Evolutionary conservation across 1,284 basidiomycete genomes (phyloP).

Genomic region (Neolentinus lepideus): DNA sequence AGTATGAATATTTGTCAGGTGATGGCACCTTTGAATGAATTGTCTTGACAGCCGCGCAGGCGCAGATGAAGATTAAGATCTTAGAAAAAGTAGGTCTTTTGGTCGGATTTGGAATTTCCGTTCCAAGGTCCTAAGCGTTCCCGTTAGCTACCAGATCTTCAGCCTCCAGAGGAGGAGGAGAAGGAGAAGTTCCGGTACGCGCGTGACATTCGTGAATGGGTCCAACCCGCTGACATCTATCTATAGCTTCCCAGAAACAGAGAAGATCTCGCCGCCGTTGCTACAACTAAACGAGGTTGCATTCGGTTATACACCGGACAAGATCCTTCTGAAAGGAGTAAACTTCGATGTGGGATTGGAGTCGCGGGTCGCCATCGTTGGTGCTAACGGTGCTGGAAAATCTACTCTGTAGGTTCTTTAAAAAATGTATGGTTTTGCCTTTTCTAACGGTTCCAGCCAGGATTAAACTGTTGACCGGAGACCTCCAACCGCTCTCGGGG

Average conservation of each 20-base stretch:
- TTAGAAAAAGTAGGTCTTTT: slow-evolving; percentile 70
- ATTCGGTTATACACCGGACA: slow-evolving; percentile 86
- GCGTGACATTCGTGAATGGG: not conserved
- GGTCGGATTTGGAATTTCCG: not conserved
- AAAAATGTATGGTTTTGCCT: not conserved
- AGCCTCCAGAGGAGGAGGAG: slow-evolving; percentile 88
- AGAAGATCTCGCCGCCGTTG: slow-evolving; percentile 96
- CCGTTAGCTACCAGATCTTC: slow-evolving; percentile 76
- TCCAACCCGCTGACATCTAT: not conserved
- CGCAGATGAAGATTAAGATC: slow-evolving; percentile 97
- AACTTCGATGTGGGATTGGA: slow-evolving; percentile 91
- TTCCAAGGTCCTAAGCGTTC: not conserved
- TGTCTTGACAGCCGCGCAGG: slow-evolving; percentile 65
- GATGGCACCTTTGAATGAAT: not conserved
- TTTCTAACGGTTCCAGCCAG: slow-evolving; percentile 27
- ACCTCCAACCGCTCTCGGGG: slow-evolving; percentile 74
- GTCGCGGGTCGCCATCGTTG: slow-evolving; percentile 87
- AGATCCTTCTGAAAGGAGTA: slow-evolving; percentile 72
- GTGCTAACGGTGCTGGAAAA: slow-evolving; percentile 78
- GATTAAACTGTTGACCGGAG: slow-evolving; percentile 94
- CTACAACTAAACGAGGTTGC: slow-evolving; percentile 89
- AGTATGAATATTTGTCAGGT: slow-evolving; percentile 9
- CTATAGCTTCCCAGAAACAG: slow-evolving; percentile 79
- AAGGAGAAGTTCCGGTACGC: slow-evolving; percentile 80
- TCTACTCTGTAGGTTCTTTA: slow-evolving; percentile 54